Base-by-base conservation (phyloP, 495 filamentous ascomycete genomes). In the Xeromyces bisporus region DNA sequence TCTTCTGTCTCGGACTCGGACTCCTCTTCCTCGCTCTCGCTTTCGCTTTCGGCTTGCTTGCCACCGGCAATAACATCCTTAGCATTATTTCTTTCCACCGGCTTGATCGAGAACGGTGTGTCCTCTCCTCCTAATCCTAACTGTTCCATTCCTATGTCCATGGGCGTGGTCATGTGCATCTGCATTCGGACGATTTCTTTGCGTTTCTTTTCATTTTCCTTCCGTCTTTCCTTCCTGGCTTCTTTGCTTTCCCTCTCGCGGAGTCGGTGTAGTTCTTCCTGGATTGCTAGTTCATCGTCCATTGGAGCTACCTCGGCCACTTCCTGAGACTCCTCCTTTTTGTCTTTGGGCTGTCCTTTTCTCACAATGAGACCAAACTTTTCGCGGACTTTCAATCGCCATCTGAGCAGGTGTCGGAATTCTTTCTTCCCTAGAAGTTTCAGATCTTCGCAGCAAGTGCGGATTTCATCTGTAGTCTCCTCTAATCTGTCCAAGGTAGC, bases 91-190 rank as follows among this genome's bases (percentile, higher is more conserved):
- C 78, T 75, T 39, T 94, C 85, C 18, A 92, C 65, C 8, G 67
- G 47, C 47, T 81, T 87, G 17, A 94, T 63, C 6, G 63, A 68
- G 50, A 99, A 99, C 53, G 92, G 87, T 3, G 73, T 63, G 26
- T 80, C 80, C 11, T 76, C 71, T 5, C 82, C 85, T 20, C 62
- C 55, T 1, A 78, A 75, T 8, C 80, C 80, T n/a, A 66, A 57
- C 48, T 93, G 83, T 48, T 94, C 87, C 60, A 89, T 75, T 39
- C 89, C 89, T 40, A 97, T 91, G 37, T 97, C 91, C 63, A 80
- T 86, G 10, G 89, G 87, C 1, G 83, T 77, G 10, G 75, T 82
- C 91, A 97, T 96, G 53, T 93, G 72, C 62, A 97, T 71, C 55
- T 97, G 91, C 77, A 96, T 73, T 28, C 89, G 77, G 17, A 86